phyloP scores from a whole-genome alignment of 805 yeast genomes.

The Candida glaebosa region DNA sequence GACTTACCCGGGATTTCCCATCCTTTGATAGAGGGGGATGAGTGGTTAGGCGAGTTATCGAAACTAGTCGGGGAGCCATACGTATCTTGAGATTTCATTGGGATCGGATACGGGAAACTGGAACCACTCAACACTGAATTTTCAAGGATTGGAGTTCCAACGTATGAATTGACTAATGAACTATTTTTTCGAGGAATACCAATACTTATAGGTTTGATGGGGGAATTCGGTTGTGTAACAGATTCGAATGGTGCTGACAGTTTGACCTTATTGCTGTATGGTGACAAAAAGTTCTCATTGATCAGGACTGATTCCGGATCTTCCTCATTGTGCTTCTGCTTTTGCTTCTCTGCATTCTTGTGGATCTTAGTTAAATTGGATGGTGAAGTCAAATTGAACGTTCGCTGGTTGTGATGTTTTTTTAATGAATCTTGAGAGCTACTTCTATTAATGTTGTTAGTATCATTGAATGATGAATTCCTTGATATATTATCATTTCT shows the following conservation, averaged over 20 bases:
- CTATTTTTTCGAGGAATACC: neutral
- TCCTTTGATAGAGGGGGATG: conserved; percentile 34
- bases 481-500: neutral
- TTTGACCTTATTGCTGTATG: neutral
- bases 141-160: neutral
- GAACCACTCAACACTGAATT: neutral
- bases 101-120: conserved; percentile 9
- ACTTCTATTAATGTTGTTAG: neutral
- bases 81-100: conserved; percentile 12
- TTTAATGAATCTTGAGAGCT: neutral
- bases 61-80: conserved; percentile 16
- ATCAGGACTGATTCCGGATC: neutral
- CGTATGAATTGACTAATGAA: neutral
- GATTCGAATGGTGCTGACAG: neutral
- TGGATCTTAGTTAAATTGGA: neutral
- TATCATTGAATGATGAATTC: neutral
- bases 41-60: conserved; percentile 14
- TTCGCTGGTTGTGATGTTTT: neutral
- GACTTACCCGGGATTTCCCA: conserved; percentile 47
- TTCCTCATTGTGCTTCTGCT: neutral
- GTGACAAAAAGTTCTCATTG: neutral
- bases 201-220: conserved; percentile 1
- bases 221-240: neutral
- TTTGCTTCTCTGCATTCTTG: neutral
- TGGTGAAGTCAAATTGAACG: conserved; percentile 2